Evolutionary conservation across 768 basidiomycete species (phyloP).

Genomic region (Tephrocybe sp.): DNA sequence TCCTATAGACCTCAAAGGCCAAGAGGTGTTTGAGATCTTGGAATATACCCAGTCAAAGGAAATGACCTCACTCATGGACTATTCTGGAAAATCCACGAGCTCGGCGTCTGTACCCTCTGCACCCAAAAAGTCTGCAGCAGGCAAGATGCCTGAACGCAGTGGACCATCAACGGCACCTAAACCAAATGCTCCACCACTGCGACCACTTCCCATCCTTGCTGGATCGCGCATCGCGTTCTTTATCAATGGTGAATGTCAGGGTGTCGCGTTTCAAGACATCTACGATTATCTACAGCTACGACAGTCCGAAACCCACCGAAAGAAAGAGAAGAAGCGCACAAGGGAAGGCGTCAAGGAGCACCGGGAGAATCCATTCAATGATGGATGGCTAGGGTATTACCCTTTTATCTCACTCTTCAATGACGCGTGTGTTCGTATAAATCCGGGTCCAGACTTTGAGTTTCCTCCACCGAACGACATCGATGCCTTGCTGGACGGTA

Average conservation of each 20-base stretch:
- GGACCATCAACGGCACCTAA: conserved; percentile 37
- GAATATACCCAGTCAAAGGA: conserved; percentile 90
- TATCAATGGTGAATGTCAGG: conserved; percentile 84
- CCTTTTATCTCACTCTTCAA: conserved; percentile 94
- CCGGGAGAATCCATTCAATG: conserved; percentile 85
- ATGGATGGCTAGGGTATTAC: conserved; percentile 94
- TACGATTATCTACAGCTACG: conserved; percentile 88
- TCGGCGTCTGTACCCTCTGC: conserved; percentile 56
- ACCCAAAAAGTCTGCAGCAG: conserved; percentile 64
- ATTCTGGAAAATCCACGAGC: conserved; percentile 55
- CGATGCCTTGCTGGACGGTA: conserved; percentile 54
- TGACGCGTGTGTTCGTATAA: conserved; percentile 77
- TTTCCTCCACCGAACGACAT: conserved; percentile 79
- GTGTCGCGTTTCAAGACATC: conserved; percentile 80
- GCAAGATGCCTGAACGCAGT: conserved; percentile 64
- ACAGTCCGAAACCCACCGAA: conserved; percentile 55
- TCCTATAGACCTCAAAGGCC: conserved; percentile 93
- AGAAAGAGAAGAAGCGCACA: conserved; percentile 62
- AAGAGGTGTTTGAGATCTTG: conserved; percentile 91
- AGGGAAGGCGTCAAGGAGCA: conserved; percentile 71
- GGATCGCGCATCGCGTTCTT: conserved; percentile 85
- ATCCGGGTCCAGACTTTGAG: conserved; percentile 86
- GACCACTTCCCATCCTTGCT: conserved; percentile 66
- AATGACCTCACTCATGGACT: conserved; percentile 87
- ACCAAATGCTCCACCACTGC: conserved; percentile 41